Conservation (phyloP, 2,329 filamentous ascomycete species). For the Xylaria sp. region DNA sequence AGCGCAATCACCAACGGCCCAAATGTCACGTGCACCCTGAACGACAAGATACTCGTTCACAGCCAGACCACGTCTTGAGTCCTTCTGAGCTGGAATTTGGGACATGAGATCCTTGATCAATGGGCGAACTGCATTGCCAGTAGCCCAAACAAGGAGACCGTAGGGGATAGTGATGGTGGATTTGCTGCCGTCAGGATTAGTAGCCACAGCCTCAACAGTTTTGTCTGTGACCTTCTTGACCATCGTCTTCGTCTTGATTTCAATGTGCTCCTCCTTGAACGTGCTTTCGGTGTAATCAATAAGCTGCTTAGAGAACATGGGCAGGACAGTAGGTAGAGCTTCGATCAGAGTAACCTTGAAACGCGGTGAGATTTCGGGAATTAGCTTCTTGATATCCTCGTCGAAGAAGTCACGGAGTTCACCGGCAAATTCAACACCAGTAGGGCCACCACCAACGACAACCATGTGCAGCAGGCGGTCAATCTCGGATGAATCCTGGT, state of each 20-base stretch:
- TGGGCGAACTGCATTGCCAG: slow-evolving; percentile 91
- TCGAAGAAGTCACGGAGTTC: slow-evolving; percentile 99
- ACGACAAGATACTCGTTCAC: slow-evolving; percentile 99
- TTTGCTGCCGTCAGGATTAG: slow-evolving; percentile 85
- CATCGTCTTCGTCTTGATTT: slow-evolving; percentile 98
- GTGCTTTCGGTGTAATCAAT: slow-evolving; percentile 99
- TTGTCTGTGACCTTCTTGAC: slow-evolving; percentile 97
- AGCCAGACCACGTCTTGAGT: slow-evolving; percentile 91
- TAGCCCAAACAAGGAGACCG: slow-evolving; percentile 97
- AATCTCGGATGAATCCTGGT: slow-evolving; percentile 86
- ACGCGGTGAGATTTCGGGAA: slow-evolving; percentile 92
- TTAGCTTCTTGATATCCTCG: slow-evolving; percentile 96
- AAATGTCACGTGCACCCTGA: slow-evolving; percentile 95
- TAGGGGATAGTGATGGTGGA: slow-evolving; percentile 85
- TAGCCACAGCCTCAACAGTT: slow-evolving; percentile 89
- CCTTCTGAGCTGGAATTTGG: slow-evolving; percentile 93
- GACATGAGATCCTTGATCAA: slow-evolving; percentile 91
- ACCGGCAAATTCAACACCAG: slow-evolving; percentile 97
- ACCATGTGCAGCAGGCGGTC: slow-evolving; percentile 98
- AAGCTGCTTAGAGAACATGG: slow-evolving; percentile 98
- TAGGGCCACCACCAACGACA: slow-evolving; percentile 90
- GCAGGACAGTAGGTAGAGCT: slow-evolving; percentile 93
- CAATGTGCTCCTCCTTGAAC: slow-evolving; percentile 98
- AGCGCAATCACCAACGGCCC: slow-evolving; percentile 97
- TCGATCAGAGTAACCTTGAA: slow-evolving; percentile 99